Conservation (phyloP, 2,329 filamentous ascomycete genomes). For the Teratosphaeria zuluensis region DNA sequence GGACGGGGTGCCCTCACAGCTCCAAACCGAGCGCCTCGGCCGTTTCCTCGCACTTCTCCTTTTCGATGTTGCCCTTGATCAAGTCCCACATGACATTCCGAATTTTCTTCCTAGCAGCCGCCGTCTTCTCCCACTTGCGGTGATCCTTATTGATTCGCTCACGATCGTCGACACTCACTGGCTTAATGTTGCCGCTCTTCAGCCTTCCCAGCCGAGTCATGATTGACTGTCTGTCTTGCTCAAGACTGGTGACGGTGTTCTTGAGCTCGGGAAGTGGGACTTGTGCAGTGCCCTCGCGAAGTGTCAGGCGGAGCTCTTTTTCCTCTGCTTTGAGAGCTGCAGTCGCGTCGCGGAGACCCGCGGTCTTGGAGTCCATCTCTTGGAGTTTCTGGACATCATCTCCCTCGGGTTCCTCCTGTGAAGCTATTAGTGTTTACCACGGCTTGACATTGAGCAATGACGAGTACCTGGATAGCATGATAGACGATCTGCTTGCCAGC, state of each 20-base stretch:
- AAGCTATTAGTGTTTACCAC: not conserved
- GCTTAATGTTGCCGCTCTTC: slow-evolving; percentile 32
- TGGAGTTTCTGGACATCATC: slow-evolving; percentile 40
- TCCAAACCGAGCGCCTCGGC: slow-evolving; percentile 29
- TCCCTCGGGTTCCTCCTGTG: slow-evolving; percentile 41
- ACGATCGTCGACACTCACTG: slow-evolving; percentile 40
- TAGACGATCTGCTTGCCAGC: slow-evolving; percentile 55
- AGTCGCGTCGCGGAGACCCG: slow-evolving; percentile 37
- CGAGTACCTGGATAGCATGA: slow-evolving; percentile 40
- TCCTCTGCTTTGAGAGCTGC: slow-evolving; percentile 36
- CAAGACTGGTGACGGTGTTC: slow-evolving; percentile 33
- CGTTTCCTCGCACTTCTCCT: slow-evolving; percentile 31
- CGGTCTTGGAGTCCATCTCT: slow-evolving; percentile 41
- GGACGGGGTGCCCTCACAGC: slow-evolving; percentile 4
- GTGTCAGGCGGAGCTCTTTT: slow-evolving; percentile 39
- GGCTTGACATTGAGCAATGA: not conserved
- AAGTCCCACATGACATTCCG: slow-evolving; percentile 41
- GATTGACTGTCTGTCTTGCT: slow-evolving; percentile 35
- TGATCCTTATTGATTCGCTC: slow-evolving; percentile 37
- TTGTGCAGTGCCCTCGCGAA: slow-evolving; percentile 37
- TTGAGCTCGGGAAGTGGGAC: slow-evolving; percentile 45
- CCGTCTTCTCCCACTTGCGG: slow-evolving; percentile 33
- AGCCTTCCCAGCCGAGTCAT: slow-evolving; percentile 31
- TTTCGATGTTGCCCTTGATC: slow-evolving; percentile 39
- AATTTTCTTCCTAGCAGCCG: slow-evolving; percentile 37